phyloP scores from a whole-genome alignment of 805 yeast genomes.

The Wickerhamiella qilinensis region DNA sequence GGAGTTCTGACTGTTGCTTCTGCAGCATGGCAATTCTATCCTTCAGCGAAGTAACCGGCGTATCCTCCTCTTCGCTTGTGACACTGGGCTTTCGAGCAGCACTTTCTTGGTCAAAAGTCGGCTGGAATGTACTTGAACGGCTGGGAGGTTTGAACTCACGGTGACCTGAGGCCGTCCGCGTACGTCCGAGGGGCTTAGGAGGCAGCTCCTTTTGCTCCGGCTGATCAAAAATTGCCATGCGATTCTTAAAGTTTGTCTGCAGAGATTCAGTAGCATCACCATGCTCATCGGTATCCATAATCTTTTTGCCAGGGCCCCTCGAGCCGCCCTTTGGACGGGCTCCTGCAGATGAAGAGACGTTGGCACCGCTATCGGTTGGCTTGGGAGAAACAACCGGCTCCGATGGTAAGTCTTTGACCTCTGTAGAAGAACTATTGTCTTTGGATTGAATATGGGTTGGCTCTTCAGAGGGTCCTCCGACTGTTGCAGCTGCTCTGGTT shows the following conservation, averaged over 20 bases:
- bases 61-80: conserved; percentile 29
- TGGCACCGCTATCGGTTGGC: no score
- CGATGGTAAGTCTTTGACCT: no score
- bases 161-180: no score
- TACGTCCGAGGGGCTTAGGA: no score
- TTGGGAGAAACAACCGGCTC: no score
- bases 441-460: no score
- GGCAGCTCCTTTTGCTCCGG: conserved; percentile 22
- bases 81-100: conserved; percentile 7
- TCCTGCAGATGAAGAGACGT: no score
- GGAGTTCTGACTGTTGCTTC: conserved; percentile 63
- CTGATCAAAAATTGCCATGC: conserved; percentile 35
- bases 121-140: conserved; percentile 8
- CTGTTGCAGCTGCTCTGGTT: no score
- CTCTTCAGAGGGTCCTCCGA: no score
- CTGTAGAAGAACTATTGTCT: no score
- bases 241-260: conserved; percentile 25
- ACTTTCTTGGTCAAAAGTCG: conserved; percentile 4
- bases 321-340: no score
- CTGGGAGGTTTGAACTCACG: conserved; percentile 5
- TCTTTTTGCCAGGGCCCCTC: background rate
- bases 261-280: conserved; percentile 1
- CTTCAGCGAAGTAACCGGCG: conserved; percentile 65
- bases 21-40: conserved; percentile 79
- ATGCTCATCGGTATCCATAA: conserved; percentile 5